Base-by-base conservation (phyloP, 177 flowering plant species). In the Vitis hybrid region DNA sequence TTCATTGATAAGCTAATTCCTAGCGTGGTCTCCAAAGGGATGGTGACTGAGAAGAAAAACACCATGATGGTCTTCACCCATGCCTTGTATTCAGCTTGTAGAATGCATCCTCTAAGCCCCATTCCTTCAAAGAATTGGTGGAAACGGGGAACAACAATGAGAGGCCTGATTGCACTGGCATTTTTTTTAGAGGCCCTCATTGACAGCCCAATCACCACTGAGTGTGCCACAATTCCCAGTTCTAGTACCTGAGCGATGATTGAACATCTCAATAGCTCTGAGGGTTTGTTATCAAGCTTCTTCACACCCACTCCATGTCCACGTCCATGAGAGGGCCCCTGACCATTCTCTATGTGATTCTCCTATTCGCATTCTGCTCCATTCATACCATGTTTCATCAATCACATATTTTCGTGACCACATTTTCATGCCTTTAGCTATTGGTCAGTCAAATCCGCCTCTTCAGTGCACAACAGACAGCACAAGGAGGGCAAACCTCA, bases 191-290 rank as follows among this genome's bases (percentile, higher is more conserved):
- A 78, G 0, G 81, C 73, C 14, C 76, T 76, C 67, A 75, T 60
- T 8, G 78, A 73, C 3, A 78, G 46, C 11, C 81, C 81, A 12
- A 78, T 78, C 18, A 78, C 78, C 55, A 75, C 78, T 2, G 76
- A 78, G 61, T 78, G 81, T 59, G 69, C 78, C n/a, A 78, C 71
- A 20, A 78, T 78, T 41, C 78, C 78, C 48, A 72, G 10, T 48
- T 78, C 81, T 15, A 78, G 46, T 35, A 83, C 89, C 87, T 80
- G 79, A 12, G 89, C 89, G 2, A 86, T 74, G 11, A 86, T 82
- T 1, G 87, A 80, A 52, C 82, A 66, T n/a, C 83, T 76, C 9
- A 82, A 52, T 71, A 80, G 71, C 27, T 68, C 71, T 11, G 76
- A 11, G 35, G 49, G 69, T 12, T 11, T 51, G n/a, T n/a, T 3